Evolutionary conservation across 768 basidiomycete species (phyloP), one percentile per base, ranked within the genome.

Genomic region (Boletus reticulatus): DNA sequence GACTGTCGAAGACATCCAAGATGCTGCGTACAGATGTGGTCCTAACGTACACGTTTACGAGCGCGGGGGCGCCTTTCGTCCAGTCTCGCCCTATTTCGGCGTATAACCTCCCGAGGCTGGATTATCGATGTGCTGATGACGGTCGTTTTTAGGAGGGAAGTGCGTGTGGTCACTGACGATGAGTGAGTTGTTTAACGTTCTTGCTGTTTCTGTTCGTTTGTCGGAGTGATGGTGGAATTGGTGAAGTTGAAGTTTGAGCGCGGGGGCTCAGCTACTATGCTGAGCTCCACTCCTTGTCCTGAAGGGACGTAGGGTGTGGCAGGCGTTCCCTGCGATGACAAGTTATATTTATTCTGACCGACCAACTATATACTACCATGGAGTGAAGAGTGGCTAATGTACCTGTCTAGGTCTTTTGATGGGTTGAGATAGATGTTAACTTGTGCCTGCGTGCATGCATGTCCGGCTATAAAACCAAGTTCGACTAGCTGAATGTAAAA

Each of bases 1-100:
- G 89, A 0, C 84, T 88, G 1, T 84, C 85, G 19, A 93, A 94
- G 71, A 74, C 76, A 31, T 86, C 90, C 3, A 94, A 92, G 65
- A 69, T 92, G 20, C 87, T 92, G 3, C 79, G 29, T 22, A 12
- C 4, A 42, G 43, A 29, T 29, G 70, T 70, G 55, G 27, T 27
- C 27, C 27, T 27, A 68, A 53, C 34, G 50, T 50, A 62, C 66
- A 67, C 59, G 6, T 72, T 56, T 55, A 55, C 58, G 71, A 71
- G 22, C 22, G 22, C 22, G 22, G 22, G 70, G 70, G 72, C 66
- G 52, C 14, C 36, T 56, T 16, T 55, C 27, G 61, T 71, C 70
- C 69, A 71, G 71, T 64, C 71, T 62, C 69, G 67, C 55, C 67
- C 57, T 71, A 67, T 62, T 69, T 60, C 66, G 72, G 70, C 69